These are phyloP conservation scores for Polyporus tsugae DNA, from an alignment of 1,284 basidiomycete genomes.

Conservation along the genomic window DNA sequence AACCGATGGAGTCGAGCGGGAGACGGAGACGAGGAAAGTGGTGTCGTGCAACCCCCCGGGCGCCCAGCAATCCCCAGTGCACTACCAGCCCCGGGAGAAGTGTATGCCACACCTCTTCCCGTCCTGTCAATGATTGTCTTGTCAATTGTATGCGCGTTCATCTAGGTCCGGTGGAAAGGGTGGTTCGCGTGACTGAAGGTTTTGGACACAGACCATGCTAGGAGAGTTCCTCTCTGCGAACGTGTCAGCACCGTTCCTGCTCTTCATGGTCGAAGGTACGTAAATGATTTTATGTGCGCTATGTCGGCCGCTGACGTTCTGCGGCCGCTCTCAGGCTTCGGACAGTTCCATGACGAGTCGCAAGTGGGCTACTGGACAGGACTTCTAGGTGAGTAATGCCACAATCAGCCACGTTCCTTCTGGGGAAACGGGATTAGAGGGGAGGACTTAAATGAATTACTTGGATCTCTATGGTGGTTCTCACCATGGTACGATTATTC, in stretches of 20 bases:
- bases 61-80: constrained; percentile 79
- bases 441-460: neutral
- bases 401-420: neutral
- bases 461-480: neutral
- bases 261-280: constrained; percentile 92
- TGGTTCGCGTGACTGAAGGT: constrained; percentile 9
- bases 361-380: constrained; percentile 89
- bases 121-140: constrained; percentile 90
- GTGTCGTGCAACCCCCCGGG: constrained; percentile 44
- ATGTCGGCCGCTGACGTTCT: neutral
- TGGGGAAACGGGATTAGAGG: neutral
- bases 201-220: constrained; percentile 76
- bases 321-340: constrained; percentile 61
- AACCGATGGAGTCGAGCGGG: constrained; percentile 34
- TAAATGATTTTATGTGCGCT: constrained; percentile 19
- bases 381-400: constrained; percentile 63
- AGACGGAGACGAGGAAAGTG: constrained; percentile 39
- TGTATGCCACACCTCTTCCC: constrained; percentile 82
- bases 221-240: constrained; percentile 94
- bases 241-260: constrained; percentile 87
- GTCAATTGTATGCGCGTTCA: constrained; percentile 77
- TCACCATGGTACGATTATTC: neutral
- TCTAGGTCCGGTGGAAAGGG: neutral
- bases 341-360: constrained; percentile 70
- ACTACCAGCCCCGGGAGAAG: constrained; percentile 67